Evolutionary conservation across 2,329 filamentous ascomycete species (phyloP), one percentile per base, ranked within the genome.

Genomic region (Beauveria caledonica): DNA sequence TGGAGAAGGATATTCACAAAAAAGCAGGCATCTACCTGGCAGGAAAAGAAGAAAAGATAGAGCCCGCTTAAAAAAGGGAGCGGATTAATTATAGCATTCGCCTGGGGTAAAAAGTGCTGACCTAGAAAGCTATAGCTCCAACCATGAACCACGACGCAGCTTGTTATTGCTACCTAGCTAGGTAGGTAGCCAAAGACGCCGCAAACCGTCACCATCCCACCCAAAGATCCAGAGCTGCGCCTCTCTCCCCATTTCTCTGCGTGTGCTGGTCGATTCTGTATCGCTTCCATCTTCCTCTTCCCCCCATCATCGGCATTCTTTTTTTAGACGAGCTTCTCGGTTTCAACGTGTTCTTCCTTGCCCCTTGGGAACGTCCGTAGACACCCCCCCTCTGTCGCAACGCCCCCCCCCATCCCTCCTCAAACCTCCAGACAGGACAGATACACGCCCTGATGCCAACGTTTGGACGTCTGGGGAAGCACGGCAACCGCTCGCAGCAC

Each of bases 401-500:
- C 58, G 19, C 29, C n/a, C 58, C 54, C 48, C 48, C 33, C 29
- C 39, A 21, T 49, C 50, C 48, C 13, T 23, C 40, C 27, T 36
- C 33, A 25, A 48, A 27, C 36, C 36, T n/a, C 40, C 27, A 44
- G 11, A 44, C 36, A 46, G 42, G 17, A 56, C 27, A 49, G 29
- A 49, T 25, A 61, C 29, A 46, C 53, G 19, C 55, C 54, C 60
- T 25, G 63, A 83, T 83, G 80, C 79, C 77, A 68, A 72, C 73
- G 72, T 83, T 83, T 72, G 74, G 76, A 73, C 80, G 80, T 69
- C 73, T 82, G 71, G 76, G 78, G 70, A 82, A 76, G 75, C 77
- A 81, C 71, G 78, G 76, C 75, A 81, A 81, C 68, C 79, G 80
- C 67, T 81, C 81, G 70, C 81, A 83, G 74, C 80, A 81, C 69